Evolutionary conservation across 2,329 filamentous ascomycete genomes (phyloP), one percentile per base, ranked within the genome.

Genomic region (Fusarium lateritium): DNA sequence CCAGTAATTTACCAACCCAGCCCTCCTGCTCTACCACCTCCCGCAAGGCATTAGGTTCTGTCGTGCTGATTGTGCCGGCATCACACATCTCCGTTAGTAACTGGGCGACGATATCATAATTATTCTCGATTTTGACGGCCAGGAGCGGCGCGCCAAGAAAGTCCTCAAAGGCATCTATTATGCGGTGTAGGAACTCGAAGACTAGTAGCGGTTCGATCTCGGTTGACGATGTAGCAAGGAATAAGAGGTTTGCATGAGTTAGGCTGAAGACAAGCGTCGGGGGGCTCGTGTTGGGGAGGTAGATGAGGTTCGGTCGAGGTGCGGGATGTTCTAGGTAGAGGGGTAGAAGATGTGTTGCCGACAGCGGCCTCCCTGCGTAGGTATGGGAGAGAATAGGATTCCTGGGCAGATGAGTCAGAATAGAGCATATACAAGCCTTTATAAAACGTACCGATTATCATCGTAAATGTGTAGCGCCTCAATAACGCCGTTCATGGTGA

Each of bases 401-500:
- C 81, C 94, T 97, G 72, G 40, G 50, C 28, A 22, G 5, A 17
- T 24, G n/a, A 38, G 67, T 74, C 58, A 79, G 78, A 73, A 10
- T 46, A 14, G 22, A 51, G 38, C 47, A 33, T 36, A 42, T 22
- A 19, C 13, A 6, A 15, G 19, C 46, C 17, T 45, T 7, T 28
- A 58, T 9, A 38, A 28, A 40, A 51, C 19, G 52, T 83, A 97
- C 94, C 94, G 94, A 82, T 94, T 90, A 84, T 98, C 94, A 88
- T 98, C 94, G 81, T 92, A 98, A 79, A 99, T 94, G 84, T 98
- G 95, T 76, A 99, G 86, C 78, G 95, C 96, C 85, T 98, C 95
- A 77, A 99, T 92, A 78, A 92, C 89, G 83, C 93, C 90, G 83
- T 88, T 93, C 92, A 94, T 95, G 79, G 81, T 90, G 79, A 77